Conservation (phyloP, 176 grass and related monocot species). For the Oryza coarctata region DNA sequence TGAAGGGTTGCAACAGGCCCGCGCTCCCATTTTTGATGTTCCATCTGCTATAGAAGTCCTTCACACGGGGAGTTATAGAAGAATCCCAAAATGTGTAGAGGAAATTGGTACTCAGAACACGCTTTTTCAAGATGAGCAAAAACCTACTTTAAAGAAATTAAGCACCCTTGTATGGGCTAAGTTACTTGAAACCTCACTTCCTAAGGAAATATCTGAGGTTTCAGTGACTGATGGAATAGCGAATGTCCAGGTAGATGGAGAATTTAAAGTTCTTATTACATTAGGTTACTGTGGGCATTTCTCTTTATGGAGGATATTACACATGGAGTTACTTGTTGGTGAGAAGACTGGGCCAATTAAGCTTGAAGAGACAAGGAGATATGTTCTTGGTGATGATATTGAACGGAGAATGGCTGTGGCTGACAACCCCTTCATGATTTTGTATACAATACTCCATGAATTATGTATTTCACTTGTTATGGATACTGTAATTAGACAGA, state of each 20-base stretch:
- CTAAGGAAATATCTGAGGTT: conserved; percentile 77
- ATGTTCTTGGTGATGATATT: conserved; percentile 86
- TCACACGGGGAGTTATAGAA: conserved; percentile 68
- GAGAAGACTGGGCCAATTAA: conserved; percentile 83
- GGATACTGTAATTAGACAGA: conserved; percentile 91
- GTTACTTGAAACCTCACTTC: conserved; percentile 77
- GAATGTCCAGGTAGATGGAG: conserved; percentile 69
- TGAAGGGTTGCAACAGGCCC: conserved; percentile 84
- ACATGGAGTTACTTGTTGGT: conserved; percentile 92
- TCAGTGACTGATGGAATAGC: conserved; percentile 81
- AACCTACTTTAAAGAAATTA: conserved; percentile 78
- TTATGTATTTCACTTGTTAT: conserved; percentile 87
- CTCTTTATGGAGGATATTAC: conserved; percentile 78
- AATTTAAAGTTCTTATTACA: conserved; percentile 89
- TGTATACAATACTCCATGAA: conserved; percentile 93
- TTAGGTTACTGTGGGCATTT: conserved; percentile 89
- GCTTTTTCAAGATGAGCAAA: conserved; percentile 84
- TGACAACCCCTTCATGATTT: conserved; percentile 75
- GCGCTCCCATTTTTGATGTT: conserved; percentile 90
- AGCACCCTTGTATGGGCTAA: conserved; percentile 76
- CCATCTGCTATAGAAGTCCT: conserved; percentile 89
- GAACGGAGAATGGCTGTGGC: conserved; percentile 86
- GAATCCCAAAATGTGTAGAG: conserved; percentile 85
- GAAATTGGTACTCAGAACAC: conserved; percentile 69
- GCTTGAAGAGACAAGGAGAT: conserved; percentile 79